Conservation (phyloP, 2,329 filamentous ascomycete genomes). For the Curvularia spicifera region DNA sequence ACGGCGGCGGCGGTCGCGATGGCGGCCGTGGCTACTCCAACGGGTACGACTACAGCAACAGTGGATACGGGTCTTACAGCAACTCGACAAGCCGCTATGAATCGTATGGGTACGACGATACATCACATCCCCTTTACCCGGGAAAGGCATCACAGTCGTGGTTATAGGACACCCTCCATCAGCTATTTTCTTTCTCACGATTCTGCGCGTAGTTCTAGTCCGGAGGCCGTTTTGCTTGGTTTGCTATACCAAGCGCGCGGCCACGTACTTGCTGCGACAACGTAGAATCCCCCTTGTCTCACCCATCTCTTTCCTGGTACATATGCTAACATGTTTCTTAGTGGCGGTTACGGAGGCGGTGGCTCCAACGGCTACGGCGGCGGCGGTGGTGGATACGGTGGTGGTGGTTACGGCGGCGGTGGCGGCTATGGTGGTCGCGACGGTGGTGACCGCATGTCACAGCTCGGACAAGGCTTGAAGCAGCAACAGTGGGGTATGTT, state of each 20-base stretch:
- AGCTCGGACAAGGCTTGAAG: slow-evolving; percentile 86
- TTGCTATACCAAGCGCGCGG: slow-evolving; percentile 29
- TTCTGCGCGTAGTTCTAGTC: slow-evolving; percentile 43
- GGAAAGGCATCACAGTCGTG: slow-evolving; percentile 50
- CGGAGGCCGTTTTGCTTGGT: slow-evolving; percentile 31
- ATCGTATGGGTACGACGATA: slow-evolving; percentile 54
- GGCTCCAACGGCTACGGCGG: slow-evolving; percentile 62
- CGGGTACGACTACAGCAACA: slow-evolving; percentile 57
- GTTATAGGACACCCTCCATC: slow-evolving; percentile 41
- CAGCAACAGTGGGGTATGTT: slow-evolving; percentile 85
- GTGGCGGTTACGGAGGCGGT: slow-evolving; percentile 47
- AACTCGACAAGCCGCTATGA: slow-evolving; percentile 55
- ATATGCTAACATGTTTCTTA: slow-evolving; percentile 41
- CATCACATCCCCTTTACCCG: slow-evolving; percentile 43
- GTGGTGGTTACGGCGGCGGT: slow-evolving; percentile 51
- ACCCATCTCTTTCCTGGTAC: slow-evolving; percentile 11
- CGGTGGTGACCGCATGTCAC: slow-evolving; percentile 92
- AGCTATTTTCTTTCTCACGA: slow-evolving; percentile 34
- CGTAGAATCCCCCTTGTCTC: slow-evolving; percentile 39
- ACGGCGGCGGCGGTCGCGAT: slow-evolving; percentile 53
- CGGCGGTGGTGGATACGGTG: slow-evolving; percentile 62
- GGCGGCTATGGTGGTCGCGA: slow-evolving; percentile 55
- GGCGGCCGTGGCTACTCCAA: slow-evolving; percentile 61
- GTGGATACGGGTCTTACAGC: slow-evolving; percentile 54
- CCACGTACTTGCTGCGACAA: slow-evolving; percentile 37